These are phyloP conservation scores for Bipolaris victoriae DNA, from an alignment of 2,329 filamentous ascomycete genomes.

Conservation along the genomic window DNA sequence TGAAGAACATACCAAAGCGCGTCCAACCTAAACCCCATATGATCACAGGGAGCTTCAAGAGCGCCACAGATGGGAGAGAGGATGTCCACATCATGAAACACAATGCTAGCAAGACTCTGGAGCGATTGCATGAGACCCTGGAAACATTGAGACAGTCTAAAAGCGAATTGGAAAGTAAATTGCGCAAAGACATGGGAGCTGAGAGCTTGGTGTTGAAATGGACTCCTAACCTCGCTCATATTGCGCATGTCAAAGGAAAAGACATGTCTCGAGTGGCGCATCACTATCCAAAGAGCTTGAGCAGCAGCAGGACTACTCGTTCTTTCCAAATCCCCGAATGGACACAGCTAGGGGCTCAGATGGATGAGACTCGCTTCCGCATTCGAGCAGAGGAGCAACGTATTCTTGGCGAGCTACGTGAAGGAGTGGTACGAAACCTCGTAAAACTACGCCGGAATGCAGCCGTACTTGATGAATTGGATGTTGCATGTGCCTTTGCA, in stretches of 20 bases:
- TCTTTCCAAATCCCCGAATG: slow-evolving; percentile 85
- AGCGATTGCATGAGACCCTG: slow-evolving; percentile 71
- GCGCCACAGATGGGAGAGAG: slow-evolving; percentile 47
- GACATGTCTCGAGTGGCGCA: slow-evolving; percentile 54
- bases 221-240: slow-evolving; percentile 85
- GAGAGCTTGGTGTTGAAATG: slow-evolving; percentile 75
- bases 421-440: slow-evolving; percentile 78
- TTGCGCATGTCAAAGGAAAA: slow-evolving; percentile 87
- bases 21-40: slow-evolving; percentile 45
- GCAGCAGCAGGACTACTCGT: slow-evolving; percentile 80
- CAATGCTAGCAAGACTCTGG: slow-evolving; percentile 69
- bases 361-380: slow-evolving; percentile 77
- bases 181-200: slow-evolving; percentile 64
- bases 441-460: slow-evolving; percentile 89
- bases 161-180: slow-evolving; percentile 60
- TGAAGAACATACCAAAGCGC: slow-evolving; percentile 46
- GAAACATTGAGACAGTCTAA: slow-evolving; percentile 67
- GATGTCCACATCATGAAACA: slow-evolving; percentile 69
- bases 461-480: slow-evolving; percentile 88
- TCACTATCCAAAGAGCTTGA: slow-evolving; percentile 63
- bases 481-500: slow-evolving; percentile 87
- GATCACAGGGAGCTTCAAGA: slow-evolving; percentile 41
- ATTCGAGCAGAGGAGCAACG: slow-evolving; percentile 85
- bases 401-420: slow-evolving; percentile 76
- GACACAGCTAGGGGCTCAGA: slow-evolving; percentile 77